Conservation (phyloP, 2,329 filamentous ascomycete species). For the Ophiosphaerella herpotricha region DNA sequence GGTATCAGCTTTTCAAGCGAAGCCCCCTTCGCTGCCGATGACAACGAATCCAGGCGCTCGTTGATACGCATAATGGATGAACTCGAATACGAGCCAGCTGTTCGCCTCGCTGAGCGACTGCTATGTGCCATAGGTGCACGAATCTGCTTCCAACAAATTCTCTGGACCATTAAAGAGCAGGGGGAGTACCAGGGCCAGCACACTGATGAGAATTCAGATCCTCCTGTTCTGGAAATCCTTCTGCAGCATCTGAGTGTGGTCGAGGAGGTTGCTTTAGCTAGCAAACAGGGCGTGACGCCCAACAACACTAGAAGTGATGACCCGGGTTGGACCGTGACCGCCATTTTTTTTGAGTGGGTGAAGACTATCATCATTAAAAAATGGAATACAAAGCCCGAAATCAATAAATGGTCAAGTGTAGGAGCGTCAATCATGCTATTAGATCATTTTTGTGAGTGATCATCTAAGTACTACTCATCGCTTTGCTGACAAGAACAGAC, state of each 20-base stretch:
- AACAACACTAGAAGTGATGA: slow-evolving; percentile 22
- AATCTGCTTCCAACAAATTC: slow-evolving; percentile 55
- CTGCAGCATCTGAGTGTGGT: slow-evolving; percentile 31
- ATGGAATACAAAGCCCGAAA: slow-evolving; percentile 77
- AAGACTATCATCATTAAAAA: slow-evolving; percentile 74
- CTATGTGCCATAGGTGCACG: slow-evolving; percentile 56
- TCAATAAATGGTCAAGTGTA: slow-evolving; percentile 71
- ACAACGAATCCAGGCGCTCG: slow-evolving; percentile 33
- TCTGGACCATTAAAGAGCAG: slow-evolving; percentile 31
- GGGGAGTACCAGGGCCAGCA: neutral
- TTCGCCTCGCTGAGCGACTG: slow-evolving; percentile 56
- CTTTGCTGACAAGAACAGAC: slow-evolving; percentile 27
- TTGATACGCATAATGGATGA: slow-evolving; percentile 47
- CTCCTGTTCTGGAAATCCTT: slow-evolving; percentile 22
- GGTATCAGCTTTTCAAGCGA: slow-evolving; percentile 40
- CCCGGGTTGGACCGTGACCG: slow-evolving; percentile 43
- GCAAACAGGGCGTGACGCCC: slow-evolving; percentile 24
- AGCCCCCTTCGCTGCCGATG: slow-evolving; percentile 6
- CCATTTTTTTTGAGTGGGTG: slow-evolving; percentile 67
- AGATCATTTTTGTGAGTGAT: slow-evolving; percentile 64
- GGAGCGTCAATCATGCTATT: slow-evolving; percentile 79
- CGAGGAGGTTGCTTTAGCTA: slow-evolving; percentile 25
- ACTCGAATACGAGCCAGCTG: slow-evolving; percentile 57
- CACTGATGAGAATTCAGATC: neutral
- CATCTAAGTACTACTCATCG: too few species aligned